Evolutionary conservation across 805 yeast species (phyloP).

Genomic region (Hanseniaspora hatyaiensis): DNA sequence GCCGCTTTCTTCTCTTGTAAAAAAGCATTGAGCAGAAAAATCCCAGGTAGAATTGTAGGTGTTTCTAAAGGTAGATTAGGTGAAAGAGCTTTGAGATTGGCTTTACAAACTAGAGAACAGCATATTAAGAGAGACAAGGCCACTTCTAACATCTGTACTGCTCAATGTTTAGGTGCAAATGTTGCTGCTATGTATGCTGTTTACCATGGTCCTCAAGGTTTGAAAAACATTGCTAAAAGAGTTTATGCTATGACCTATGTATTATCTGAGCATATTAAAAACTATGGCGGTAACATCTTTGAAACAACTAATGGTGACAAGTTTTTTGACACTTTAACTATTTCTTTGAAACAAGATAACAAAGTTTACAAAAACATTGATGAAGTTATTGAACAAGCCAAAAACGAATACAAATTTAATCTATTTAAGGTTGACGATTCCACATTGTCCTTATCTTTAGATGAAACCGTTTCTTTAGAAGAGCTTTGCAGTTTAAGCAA

Average conservation of each 20-base stretch:
- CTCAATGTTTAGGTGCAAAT: conserved; percentile 91
- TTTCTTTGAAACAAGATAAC: conserved; percentile 38
- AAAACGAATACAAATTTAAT: conserved; percentile 55
- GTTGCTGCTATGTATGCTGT: conserved; percentile 93
- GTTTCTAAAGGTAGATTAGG: conserved; percentile 85
- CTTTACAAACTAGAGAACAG: conserved; percentile 95
- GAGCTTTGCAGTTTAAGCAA: conserved; percentile 50
- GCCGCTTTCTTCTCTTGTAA: conserved; percentile 92
- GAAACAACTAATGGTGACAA: conserved; percentile 31
- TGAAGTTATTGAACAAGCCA: conserved; percentile 46
- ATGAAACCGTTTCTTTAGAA: conserved; percentile 62
- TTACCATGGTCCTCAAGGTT: conserved; percentile 87
- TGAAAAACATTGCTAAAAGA: conserved; percentile 63
- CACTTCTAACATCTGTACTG: conserved; percentile 94
- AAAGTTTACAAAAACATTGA: conserved; percentile 33
- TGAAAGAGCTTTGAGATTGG: conserved; percentile 76
- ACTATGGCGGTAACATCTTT: conserved; percentile 18
- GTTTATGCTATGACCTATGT: conserved; percentile 62
- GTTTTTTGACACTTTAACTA: conserved; percentile 75
- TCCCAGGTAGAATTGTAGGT: conserved; percentile 95
- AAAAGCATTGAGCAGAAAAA: conserved; percentile 71
- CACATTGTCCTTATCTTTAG: conserved; percentile 70
- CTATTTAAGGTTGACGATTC: conserved; percentile 52
- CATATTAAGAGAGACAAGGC: conserved; percentile 97
- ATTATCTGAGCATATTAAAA: conserved; percentile 48